Base-by-base conservation (phyloP, 345 rosid genomes). In the Citrus inodora region DNA sequence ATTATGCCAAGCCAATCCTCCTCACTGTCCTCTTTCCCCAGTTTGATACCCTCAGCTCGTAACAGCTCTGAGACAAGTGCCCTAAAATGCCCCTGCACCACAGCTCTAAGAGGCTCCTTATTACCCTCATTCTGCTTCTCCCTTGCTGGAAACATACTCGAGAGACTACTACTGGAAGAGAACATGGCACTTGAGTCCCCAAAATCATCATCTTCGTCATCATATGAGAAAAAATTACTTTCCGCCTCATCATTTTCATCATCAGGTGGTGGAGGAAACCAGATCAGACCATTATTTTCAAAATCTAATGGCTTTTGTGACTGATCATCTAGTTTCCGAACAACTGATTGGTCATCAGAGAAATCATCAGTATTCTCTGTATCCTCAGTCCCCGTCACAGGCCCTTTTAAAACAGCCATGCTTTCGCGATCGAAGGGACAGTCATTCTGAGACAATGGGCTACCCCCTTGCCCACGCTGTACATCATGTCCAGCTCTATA, bases 31-130 rank as follows among this genome's bases (percentile, higher is more conserved):
- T 89, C 97, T 55, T 88, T 83, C 42, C 78, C 82, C 69, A 83
- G 78, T 67, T 66, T 67, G 71, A 94, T 88, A 78, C 88, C 93
- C 80, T 94, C 98, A 14, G 97, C 90, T 42, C 82, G 92, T 80
- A 97, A 82, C 38, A 97, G 90, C 87, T 93, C 97, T 5, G 93
- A 90, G 5, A 97, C 99, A 81, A 97, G 99, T 79, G 98, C 99
- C 90, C 93, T 87, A 86, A 97, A 97, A 78, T 97, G 98, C 68
- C 88, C 96, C 65, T 89, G 98, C 66, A 93, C 89, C 83, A 89
- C 87, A 6, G 93, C 90, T 82, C 84, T 84, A 40, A 92, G 87
- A 79, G 98, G 96, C 74, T 92, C 98, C 81, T 85, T 92, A 80
- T 83, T 89, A 78, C 82, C 87, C 67, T 91, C 92, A 73, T 87